These are phyloP conservation scores for Populus euphratica DNA, from an alignment of 345 rosid species.

Conservation along the genomic window DNA sequence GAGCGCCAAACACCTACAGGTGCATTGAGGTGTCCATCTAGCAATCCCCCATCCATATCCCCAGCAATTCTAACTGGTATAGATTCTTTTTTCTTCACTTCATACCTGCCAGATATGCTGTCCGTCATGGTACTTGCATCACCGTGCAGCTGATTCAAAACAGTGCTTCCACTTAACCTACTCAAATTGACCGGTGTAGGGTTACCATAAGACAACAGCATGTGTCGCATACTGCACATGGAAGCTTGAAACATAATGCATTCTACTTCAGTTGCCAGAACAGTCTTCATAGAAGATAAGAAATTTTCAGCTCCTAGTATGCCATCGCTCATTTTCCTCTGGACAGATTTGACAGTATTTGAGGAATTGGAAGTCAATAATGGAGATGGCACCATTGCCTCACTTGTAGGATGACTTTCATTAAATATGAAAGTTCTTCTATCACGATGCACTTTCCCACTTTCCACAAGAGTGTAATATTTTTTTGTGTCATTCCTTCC, in stretches of 20 bases:
- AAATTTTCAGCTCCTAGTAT: conserved; percentile 47
- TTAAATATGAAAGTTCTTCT: conserved; percentile 37
- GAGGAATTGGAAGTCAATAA: conserved; percentile 52
- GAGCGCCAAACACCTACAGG: conserved; percentile 98
- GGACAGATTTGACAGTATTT: conserved; percentile 46
- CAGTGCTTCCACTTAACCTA: conserved; percentile 54
- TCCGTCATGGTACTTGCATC: conserved; percentile 76
- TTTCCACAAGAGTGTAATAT: conserved; percentile 68
- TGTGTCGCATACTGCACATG: conserved; percentile 85
- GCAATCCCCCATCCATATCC: conserved; percentile 74
- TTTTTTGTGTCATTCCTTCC: conserved; percentile 49
- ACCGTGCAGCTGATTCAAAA: conserved; percentile 64
- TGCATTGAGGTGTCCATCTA: conserved; percentile 74
- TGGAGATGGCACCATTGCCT: conserved; percentile 45
- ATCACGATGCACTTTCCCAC: conserved; percentile 46
- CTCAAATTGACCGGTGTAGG: conserved; percentile 46
- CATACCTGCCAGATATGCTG: conserved; percentile 66
- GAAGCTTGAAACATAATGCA: conserved; percentile 84
- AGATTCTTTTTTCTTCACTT: conserved; percentile 75
- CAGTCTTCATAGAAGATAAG: conserved; percentile 56
- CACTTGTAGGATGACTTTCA: conserved; percentile 44
- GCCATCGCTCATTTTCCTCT: conserved; percentile 50
- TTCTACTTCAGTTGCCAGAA: conserved; percentile 82
- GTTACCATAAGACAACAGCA: conserved; percentile 45
- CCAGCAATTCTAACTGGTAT: conserved; percentile 92